Percentiles rank a stretch among this genome's conserved stretches.
Evolutionary conservation across 768 basidiomycete species (phyloP).

Genomic region (Kwoniella dendrophila): DNA sequence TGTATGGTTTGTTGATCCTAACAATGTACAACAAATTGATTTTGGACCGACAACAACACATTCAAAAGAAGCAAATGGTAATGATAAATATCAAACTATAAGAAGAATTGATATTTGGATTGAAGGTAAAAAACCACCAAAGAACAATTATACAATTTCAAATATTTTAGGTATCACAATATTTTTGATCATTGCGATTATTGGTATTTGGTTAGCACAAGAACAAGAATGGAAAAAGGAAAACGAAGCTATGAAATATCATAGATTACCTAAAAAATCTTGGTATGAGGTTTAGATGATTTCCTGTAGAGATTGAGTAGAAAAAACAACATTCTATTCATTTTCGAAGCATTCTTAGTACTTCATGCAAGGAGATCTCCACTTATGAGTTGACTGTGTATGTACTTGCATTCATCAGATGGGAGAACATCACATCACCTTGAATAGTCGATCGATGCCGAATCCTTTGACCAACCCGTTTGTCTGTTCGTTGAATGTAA

Average conservation of each 20-base stretch:
- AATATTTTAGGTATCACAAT: conserved; percentile 9
- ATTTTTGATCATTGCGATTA: conserved; percentile 11
- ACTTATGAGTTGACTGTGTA: too few species aligned
- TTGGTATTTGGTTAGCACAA: conserved; percentile 14
- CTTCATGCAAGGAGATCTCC: too few species aligned
- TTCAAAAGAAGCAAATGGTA: too few species aligned
- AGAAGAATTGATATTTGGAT: conserved; percentile 44
- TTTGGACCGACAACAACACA: too few species aligned
- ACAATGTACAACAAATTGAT: conserved; percentile 2
- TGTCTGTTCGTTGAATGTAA: too few species aligned
- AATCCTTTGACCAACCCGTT: too few species aligned
- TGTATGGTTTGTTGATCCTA: conserved; percentile 43
- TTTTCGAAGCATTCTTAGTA: too few species aligned
- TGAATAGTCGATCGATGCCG: too few species aligned
- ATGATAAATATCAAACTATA: conserved; percentile 8
- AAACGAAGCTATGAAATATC: conserved; percentile 7
- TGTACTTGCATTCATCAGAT: too few species aligned
- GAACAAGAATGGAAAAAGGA: conserved; percentile 27
- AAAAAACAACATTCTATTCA: too few species aligned
- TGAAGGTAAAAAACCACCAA: neutral
- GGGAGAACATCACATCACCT: too few species aligned
- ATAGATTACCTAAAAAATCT: neutral
- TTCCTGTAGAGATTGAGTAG: too few species aligned
- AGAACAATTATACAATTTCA: neutral
- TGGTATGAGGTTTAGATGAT: conserved; percentile 2